Percentiles rank a stretch among this genome's conserved stretches.
These are phyloP conservation scores for Chlorella vulgaris DNA, from an alignment of 139 green algal genomes.

Conservation along the genomic window DNA sequence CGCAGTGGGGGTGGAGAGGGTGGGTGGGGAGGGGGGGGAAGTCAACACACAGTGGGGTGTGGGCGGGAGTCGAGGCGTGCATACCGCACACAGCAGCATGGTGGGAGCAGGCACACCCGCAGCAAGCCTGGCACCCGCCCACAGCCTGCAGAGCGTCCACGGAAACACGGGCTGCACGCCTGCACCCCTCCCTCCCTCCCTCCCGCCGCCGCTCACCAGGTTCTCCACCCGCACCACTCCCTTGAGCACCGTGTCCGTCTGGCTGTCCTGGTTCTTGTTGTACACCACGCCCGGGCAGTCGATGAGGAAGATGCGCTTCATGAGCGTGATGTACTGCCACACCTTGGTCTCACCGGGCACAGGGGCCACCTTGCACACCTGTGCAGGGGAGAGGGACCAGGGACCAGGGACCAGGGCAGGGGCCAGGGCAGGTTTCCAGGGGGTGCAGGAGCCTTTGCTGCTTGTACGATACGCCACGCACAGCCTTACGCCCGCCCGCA, in stretches of 20 bases:
- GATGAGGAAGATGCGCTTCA: conserved; percentile 99
- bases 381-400: not conserved
- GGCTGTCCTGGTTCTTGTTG: conserved; percentile 80
- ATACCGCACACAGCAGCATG: too few relatives aligned
- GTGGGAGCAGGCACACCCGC: too few relatives aligned
- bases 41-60: not conserved
- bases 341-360: conserved; percentile 98
- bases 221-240: conserved; percentile 94
- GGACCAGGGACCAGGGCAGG: not conserved
- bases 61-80: not conserved
- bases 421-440: not conserved
- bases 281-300: conserved; percentile 99
- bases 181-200: not conserved
- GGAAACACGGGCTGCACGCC: too few relatives aligned
- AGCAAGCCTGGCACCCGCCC: too few relatives aligned
- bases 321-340: conserved; percentile 99
- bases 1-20: not conserved
- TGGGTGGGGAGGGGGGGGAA: not conserved
- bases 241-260: conserved; percentile 94
- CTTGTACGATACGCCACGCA: too few relatives aligned
- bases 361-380: conserved; percentile 95
- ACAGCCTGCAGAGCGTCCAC: too few relatives aligned
- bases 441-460: not conserved
- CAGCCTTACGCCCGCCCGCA: too few relatives aligned
- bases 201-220: conserved; percentile 47